These are phyloP conservation scores for Scytalidium sp. DNA, from an alignment of 2,329 filamentous ascomycete genomes.

Conservation along the genomic window DNA sequence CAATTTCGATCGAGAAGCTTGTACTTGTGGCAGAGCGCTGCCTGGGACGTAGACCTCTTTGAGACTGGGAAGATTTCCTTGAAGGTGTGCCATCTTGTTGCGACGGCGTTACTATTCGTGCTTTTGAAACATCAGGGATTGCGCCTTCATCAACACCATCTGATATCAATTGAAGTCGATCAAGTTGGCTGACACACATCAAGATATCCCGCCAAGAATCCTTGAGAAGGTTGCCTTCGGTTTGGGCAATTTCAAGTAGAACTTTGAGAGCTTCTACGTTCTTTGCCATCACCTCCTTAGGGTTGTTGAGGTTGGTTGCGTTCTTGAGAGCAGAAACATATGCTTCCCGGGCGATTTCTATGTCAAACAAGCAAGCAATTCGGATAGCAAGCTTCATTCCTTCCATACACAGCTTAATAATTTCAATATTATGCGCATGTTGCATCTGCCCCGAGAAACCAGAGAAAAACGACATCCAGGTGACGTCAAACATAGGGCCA, in stretches of 20 bases:
- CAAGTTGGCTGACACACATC: slow-evolving; percentile 92
- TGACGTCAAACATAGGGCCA: slow-evolving; percentile 97
- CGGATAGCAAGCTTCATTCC: slow-evolving; percentile 92
- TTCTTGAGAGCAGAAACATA: slow-evolving; percentile 92
- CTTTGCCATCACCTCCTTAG: slow-evolving; percentile 92
- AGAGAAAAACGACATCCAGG: slow-evolving; percentile 99
- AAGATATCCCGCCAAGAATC: slow-evolving; percentile 95
- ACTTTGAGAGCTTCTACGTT: slow-evolving; percentile 94
- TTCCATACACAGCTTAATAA: slow-evolving; percentile 89
- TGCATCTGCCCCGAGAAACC: slow-evolving; percentile 91
- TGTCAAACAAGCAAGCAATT: slow-evolving; percentile 88
- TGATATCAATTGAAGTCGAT: slow-evolving; percentile 90
- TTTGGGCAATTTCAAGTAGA: slow-evolving; percentile 86
- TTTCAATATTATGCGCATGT: slow-evolving; percentile 87
- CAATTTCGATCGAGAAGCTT: slow-evolving; percentile 72
- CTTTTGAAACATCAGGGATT: slow-evolving; percentile 87
- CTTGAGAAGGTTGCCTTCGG: slow-evolving; percentile 84
- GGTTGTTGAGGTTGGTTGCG: slow-evolving; percentile 92
- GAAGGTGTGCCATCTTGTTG: slow-evolving; percentile 53
- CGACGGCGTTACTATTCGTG: slow-evolving; percentile 61
- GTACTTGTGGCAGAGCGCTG: slow-evolving; percentile 44
- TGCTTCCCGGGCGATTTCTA: slow-evolving; percentile 89
- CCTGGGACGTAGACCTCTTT: slow-evolving; percentile 44
- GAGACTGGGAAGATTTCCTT: slow-evolving; percentile 62
- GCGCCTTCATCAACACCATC: slow-evolving; percentile 91